These are phyloP conservation scores for Trametes hirsuta DNA, from an alignment of 1,284 basidiomycete genomes.

Conservation along the genomic window DNA sequence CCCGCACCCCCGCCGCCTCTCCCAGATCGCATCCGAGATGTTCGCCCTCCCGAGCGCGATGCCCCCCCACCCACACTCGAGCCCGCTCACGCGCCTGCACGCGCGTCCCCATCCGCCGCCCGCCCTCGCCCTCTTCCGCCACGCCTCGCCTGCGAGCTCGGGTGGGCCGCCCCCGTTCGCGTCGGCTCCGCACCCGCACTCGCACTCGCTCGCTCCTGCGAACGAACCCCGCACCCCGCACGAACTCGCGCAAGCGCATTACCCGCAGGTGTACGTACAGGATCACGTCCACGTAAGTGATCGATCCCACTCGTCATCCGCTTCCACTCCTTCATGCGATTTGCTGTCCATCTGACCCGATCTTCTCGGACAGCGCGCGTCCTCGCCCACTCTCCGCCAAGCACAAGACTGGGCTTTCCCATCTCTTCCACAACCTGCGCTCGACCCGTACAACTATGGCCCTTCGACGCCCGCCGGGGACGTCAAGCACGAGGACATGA, in stretches of 20 bases:
- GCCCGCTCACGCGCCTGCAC: neutral
- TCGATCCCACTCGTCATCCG: neutral
- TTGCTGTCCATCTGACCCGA: conserved; percentile 7
- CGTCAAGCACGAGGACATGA: too few relatives aligned
- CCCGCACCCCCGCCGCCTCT: neutral
- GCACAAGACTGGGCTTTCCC: too few relatives aligned
- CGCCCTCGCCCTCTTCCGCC: neutral
- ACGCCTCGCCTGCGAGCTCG: neutral
- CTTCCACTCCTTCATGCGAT: neutral
- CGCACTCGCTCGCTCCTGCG: conserved; percentile 1
- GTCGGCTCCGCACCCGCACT: neutral
- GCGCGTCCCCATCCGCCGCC: neutral
- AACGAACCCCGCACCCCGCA: neutral
- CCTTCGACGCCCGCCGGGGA: too few relatives aligned
- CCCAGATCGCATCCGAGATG: neutral
- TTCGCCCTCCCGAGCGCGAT: neutral
- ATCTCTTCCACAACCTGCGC: too few relatives aligned
- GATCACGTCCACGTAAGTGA: neutral
- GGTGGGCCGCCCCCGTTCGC: neutral
- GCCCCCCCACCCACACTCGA: too few relatives aligned
- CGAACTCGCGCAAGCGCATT: neutral
- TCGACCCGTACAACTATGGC: too few relatives aligned
- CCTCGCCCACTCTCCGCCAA: neutral
- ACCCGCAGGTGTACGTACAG: neutral
- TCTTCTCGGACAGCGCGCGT: conserved; percentile 10